Conservation (phyloP, 202 grass and related monocot species). For the Cymbopogon flexuosus region DNA sequence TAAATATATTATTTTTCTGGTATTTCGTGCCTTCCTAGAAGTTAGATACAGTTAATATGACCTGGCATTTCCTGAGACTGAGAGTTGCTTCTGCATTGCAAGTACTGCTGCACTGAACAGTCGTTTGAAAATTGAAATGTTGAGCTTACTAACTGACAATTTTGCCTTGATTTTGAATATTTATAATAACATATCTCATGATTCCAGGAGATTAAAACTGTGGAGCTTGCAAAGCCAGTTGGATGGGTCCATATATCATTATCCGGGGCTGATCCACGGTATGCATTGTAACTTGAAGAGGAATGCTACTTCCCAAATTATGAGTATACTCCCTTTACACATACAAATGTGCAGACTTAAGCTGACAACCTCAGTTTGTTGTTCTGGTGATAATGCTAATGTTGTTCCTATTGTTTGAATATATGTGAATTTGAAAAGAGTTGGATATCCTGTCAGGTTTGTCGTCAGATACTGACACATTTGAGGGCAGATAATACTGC, state of each 20-base stretch:
- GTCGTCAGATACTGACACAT: not conserved
- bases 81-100: not conserved
- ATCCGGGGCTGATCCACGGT: conserved; percentile 75
- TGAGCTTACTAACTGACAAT: not conserved
- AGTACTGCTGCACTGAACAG: not conserved
- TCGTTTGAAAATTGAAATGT: not conserved
- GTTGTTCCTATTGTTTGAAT: not conserved
- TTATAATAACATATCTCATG: not conserved
- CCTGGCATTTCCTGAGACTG: not conserved
- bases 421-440: not conserved
- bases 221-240: conserved; percentile 81
- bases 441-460: not conserved
- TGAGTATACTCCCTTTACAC: not conserved
- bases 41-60: not conserved
- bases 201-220: conserved; percentile 86
- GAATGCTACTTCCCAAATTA: not conserved
- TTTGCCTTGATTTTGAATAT: too few species aligned
- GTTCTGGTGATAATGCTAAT: not conserved
- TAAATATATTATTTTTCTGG: not conserved
- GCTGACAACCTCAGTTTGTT: not conserved
- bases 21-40: not conserved
- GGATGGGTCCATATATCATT: conserved; percentile 93
- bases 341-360: not conserved
- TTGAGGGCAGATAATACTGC: not conserved
- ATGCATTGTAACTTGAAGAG: conserved; percentile 12